phyloP scores from a whole-genome alignment of 176 grass and related monocot genomes.

The Poa pratensis region DNA sequence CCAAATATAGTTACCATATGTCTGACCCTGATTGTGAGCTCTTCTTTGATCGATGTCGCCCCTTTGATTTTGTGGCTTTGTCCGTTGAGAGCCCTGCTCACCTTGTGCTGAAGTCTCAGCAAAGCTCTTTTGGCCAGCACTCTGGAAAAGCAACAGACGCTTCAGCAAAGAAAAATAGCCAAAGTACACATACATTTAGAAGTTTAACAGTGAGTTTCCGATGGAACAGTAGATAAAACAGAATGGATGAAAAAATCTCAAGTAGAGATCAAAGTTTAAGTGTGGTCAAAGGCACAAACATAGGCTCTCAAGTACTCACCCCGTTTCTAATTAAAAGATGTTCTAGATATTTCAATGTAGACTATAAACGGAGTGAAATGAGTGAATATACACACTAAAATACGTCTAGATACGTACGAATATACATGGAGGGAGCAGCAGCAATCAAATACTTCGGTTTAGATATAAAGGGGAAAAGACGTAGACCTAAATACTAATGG shows the following conservation, averaged over 20 bases:
- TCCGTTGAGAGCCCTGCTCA: slow-evolving; percentile 53
- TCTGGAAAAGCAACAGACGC: slow-evolving; percentile 42
- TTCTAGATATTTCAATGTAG: too few relatives aligned
- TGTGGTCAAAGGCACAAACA: background rate
- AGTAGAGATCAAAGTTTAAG: background rate
- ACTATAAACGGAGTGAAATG: too few relatives aligned
- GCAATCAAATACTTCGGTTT: background rate
- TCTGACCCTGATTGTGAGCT: slow-evolving; percentile 42
- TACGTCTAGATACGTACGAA: too few relatives aligned
- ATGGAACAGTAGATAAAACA: background rate
- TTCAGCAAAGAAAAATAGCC: background rate
- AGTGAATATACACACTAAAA: too few relatives aligned
- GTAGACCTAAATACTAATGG: background rate
- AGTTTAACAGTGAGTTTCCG: background rate
- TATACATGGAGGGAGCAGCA: too few relatives aligned
- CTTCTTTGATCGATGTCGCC: slow-evolving; percentile 50
- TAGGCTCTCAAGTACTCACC: background rate
- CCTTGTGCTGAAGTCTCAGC: slow-evolving; percentile 42
- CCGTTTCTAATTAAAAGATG: too few relatives aligned
- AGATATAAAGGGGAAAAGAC: background rate
- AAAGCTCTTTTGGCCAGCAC: slow-evolving; percentile 50
- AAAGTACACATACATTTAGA: background rate
- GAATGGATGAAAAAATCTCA: background rate
- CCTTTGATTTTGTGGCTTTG: slow-evolving; percentile 47
- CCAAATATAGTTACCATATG: slow-evolving; percentile 52